A percentile compares a stretch with the other conserved stretches of the same genome.
These are phyloP conservation scores for Corynespora cassiicola DNA, from an alignment of 2,329 filamentous ascomycete genomes.

Conservation along the genomic window DNA sequence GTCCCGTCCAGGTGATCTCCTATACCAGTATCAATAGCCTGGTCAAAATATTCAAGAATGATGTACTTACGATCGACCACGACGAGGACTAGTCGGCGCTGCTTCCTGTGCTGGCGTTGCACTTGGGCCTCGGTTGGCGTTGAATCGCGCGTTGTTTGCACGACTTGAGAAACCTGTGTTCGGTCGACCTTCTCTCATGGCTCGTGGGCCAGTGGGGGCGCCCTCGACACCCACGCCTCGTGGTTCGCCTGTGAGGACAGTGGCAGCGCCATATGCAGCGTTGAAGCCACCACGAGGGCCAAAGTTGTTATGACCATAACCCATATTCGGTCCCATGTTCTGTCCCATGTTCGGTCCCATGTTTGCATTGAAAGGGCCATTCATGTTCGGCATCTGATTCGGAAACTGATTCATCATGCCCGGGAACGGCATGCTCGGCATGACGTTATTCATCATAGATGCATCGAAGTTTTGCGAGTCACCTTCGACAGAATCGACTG, in stretches of 20 bases:
- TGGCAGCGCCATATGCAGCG: constrained; percentile 44
- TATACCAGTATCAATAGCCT: constrained; percentile 18
- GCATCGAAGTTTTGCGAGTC: constrained; percentile 29
- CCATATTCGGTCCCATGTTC: constrained; percentile 42
- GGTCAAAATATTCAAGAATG: neutral
- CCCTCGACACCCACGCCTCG: constrained; percentile 66
- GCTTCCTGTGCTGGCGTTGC: constrained; percentile 25
- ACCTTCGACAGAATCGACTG: constrained; percentile 36
- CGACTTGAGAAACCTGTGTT: constrained; percentile 78
- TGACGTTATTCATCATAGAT: constrained; percentile 35
- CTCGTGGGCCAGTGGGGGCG: constrained; percentile 91
- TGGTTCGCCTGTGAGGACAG: constrained; percentile 47
- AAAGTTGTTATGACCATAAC: constrained; percentile 41
- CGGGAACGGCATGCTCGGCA: constrained; percentile 27
- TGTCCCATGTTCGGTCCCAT: no score
- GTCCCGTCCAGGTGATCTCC: constrained; percentile 41
- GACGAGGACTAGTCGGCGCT: constrained; percentile 29
- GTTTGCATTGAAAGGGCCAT: constrained; percentile 46
- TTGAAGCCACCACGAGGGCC: constrained; percentile 56
- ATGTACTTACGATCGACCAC: constrained; percentile 37
- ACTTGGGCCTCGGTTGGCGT: constrained; percentile 27
- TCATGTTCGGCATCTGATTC: constrained; percentile 65
- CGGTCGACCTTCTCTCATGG: constrained; percentile 87
- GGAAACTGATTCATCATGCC: constrained; percentile 54
- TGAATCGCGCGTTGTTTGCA: constrained; percentile 46